Evolutionary conservation across 805 yeast species (phyloP), one percentile per base, ranked within the genome.

Genomic region (Metschnikowia vanudenii): DNA sequence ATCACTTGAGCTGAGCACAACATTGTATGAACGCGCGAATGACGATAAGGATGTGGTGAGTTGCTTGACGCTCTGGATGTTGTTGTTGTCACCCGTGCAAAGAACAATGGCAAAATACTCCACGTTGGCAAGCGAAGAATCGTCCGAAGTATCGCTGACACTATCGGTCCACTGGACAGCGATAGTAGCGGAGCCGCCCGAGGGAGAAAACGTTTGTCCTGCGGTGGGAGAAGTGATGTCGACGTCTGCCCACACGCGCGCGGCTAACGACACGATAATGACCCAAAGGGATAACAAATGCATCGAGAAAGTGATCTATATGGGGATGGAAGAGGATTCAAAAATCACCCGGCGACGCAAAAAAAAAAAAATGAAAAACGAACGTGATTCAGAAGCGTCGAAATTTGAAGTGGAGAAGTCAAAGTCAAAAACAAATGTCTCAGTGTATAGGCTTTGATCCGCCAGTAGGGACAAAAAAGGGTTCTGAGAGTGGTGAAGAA

Each of bases 51-150:
- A 44, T 35, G 53, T 48, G 28, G 57, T 67, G 13, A 64, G 49
- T 1, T 79, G 44, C 11, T 38, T 51, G 30, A 76, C 56, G 47
- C 78, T 69, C 30, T 67, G 54, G 55, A 85, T 76, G 14, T 70
- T 65, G 19, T 61, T 31, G 57, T 81, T 78, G 19, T 82, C 64
- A 28, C 96, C 97, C 1, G 91, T 78, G 64, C 92, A 83, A 43
- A 92, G 68, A 5, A 67, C 63, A 44, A 90, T 68, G 0, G 82
- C 69, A 51, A 76, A 80, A 1, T 67, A 53, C 3, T 64, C 51
- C 19, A 80, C 75, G 8, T 75, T 69, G 2, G 56, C 46, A 37
- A 85, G 56, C 1, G 71, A 51, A 0, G 88, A 86, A 11, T 57
- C 59, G 3, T 47, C 54, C 32, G 58, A 53, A 6, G 67, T 58